A percentile compares a stretch with the other conserved stretches of the same genome.
Conservation (phyloP, 257 asterid species). For the Primulina eburnea region DNA sequence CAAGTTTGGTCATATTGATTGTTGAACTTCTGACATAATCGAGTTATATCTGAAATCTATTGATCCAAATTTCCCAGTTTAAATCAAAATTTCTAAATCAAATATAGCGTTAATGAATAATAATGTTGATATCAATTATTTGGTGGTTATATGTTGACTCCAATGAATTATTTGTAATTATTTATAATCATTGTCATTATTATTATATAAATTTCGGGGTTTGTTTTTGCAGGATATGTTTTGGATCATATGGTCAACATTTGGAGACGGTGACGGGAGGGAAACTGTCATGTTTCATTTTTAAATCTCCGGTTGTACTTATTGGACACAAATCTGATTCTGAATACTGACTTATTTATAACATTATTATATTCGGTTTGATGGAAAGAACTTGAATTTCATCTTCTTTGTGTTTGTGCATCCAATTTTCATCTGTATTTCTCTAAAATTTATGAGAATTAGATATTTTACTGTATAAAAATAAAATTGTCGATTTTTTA, state of each 20-base stretch:
- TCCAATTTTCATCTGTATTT: too few species aligned
- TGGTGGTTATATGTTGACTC: background rate
- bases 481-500: too few species aligned
- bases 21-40: too few species aligned
- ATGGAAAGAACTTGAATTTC: conserved; percentile 11
- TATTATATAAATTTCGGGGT: background rate
- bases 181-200: background rate
- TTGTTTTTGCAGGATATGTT: conserved; percentile 28
- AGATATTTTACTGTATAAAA: too few species aligned
- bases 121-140: too few species aligned
- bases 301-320: conserved; percentile 27
- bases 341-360: conserved; percentile 13
- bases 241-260: conserved; percentile 5
- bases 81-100: too few species aligned
- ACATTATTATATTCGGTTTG: conserved; percentile 14
- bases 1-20: too few species aligned
- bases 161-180: background rate
- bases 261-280: conserved; percentile 30
- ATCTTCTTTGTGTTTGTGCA: background rate
- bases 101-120: too few species aligned
- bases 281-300: conserved; percentile 22
- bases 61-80: too few species aligned
- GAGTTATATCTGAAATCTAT: too few species aligned
- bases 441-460: too few species aligned
- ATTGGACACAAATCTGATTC: conserved; percentile 13